Evolutionary conservation across 2,329 filamentous ascomycete genomes (phyloP), one percentile per base, ranked within the genome.

Genomic region (Talaromyces sp.): DNA sequence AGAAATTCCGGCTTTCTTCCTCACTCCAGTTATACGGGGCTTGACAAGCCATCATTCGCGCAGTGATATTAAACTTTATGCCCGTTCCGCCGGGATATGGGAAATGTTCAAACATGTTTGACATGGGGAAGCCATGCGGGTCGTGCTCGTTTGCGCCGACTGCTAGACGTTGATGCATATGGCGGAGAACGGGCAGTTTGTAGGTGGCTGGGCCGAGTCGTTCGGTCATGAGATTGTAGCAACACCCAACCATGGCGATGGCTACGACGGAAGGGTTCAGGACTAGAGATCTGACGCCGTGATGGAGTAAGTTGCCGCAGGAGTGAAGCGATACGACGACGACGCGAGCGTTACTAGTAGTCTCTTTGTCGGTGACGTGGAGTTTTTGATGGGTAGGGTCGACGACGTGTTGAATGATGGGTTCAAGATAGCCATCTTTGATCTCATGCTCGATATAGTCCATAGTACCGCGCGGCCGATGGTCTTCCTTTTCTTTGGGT

Each of bases 11-110:
- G 71, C 90, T 95, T 62, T 96, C 92, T 29, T 82, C 79, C 26
- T 81, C 79, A 2, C 89, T 89, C 94, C 94, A 99, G 77, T 99
- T 99, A 62, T 87, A 82, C 1, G 94, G 92, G 8, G 94, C 94
- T 77, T 99, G 94, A 55, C 95, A 92, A 2, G 93, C 93, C 93
- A 97, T 97, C 89, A 96, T 96, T 51, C 94, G 86, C 0, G 94
- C 92, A 3, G 94, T 99, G 70, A 97, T 96, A 74, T 99, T 97
- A 60, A 97, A 81, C 26, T 90, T 84, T 53, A 97, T 81, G 2
- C 92, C 91, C 26, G 74, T 73, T 9, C 81, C 79, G 17, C 75
- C 78, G 21, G 79, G 74, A 66, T 88, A 83, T 3, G 75, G 70
- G 73, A 85, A 74, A 70, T 81, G 72, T 60, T 79, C 80, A 54